phyloP scores from a whole-genome alignment of 768 basidiomycete genomes.

The Xerocomellus amylosporus region DNA sequence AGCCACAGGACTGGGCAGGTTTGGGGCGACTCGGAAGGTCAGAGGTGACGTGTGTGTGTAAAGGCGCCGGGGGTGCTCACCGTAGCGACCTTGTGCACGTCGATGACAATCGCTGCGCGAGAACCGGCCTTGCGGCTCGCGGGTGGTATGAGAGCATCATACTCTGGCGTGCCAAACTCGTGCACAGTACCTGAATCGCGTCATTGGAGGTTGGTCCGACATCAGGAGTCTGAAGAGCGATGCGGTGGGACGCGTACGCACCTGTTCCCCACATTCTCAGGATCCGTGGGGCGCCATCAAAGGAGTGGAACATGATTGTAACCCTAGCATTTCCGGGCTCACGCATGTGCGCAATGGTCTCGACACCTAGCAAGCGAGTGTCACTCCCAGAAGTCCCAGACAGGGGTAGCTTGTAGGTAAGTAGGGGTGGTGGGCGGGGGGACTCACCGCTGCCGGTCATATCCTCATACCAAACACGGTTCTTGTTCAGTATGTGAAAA shows the following conservation, averaged over 20 bases:
- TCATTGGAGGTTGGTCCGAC: background rate
- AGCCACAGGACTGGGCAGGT: slow-evolving; percentile 62
- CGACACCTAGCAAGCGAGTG: slow-evolving; percentile 38
- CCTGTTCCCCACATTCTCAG: slow-evolving; percentile 60
- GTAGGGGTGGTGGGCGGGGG: background rate
- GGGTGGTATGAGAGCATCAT: slow-evolving; percentile 48
- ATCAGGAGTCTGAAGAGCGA: background rate
- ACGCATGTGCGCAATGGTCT: slow-evolving; percentile 59
- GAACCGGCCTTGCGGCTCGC: slow-evolving; percentile 52
- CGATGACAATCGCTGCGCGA: slow-evolving; percentile 56
- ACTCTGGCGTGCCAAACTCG: slow-evolving; percentile 63
- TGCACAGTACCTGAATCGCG: slow-evolving; percentile 47
- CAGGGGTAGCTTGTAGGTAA: background rate
- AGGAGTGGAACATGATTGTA: slow-evolving; percentile 60
- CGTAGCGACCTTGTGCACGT: slow-evolving; percentile 57
- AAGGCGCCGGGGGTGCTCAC: slow-evolving; percentile 27
- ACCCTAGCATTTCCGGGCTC: slow-evolving; percentile 56
- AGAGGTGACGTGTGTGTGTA: background rate
- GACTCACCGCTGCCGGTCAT: slow-evolving; percentile 62
- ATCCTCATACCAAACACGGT: slow-evolving; percentile 71
- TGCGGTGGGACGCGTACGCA: slow-evolving; percentile 18
- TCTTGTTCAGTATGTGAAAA: slow-evolving; percentile 56
- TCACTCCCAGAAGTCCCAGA: background rate
- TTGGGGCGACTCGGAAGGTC: background rate
- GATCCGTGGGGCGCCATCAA: slow-evolving; percentile 58